Conservation (phyloP, 495 filamentous ascomycete genomes). For the Polyplosphaeria fusca region DNA sequence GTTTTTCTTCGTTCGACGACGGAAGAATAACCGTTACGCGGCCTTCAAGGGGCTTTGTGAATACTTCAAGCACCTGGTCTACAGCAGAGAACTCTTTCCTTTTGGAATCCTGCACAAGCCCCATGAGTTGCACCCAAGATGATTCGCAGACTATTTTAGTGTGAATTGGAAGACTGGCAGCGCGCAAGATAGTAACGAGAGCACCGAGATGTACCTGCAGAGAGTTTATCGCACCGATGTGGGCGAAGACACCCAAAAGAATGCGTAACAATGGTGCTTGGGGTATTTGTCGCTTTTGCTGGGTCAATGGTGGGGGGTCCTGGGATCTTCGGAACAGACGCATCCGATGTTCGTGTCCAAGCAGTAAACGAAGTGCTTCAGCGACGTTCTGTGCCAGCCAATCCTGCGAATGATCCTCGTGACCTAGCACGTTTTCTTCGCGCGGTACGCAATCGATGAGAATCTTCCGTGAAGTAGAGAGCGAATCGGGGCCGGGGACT, state of each 20-base stretch:
- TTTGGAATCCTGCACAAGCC: not conserved
- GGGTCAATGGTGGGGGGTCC: slow-evolving; percentile 56
- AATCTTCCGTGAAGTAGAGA: slow-evolving; percentile 47
- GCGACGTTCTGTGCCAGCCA: slow-evolving; percentile 54
- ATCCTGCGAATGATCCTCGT: slow-evolving; percentile 18
- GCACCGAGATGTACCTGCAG: slow-evolving; percentile 43
- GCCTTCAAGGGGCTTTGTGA: slow-evolving; percentile 36
- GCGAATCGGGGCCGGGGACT: not conserved
- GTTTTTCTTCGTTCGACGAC: slow-evolving; percentile 28
- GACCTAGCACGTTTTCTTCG: slow-evolving; percentile 41
- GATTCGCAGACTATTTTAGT: slow-evolving; percentile 10
- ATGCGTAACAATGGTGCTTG: slow-evolving; percentile 64
- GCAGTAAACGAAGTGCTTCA: slow-evolving; percentile 62
- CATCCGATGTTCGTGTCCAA: slow-evolving; percentile 68
- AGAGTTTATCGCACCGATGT: slow-evolving; percentile 49
- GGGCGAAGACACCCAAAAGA: slow-evolving; percentile 61
- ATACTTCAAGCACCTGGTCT: slow-evolving; percentile 17
- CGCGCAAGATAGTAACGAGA: slow-evolving; percentile 42
- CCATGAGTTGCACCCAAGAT: slow-evolving; percentile 9
- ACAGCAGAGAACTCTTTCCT: slow-evolving; percentile 11
- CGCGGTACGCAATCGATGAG: slow-evolving; percentile 64
- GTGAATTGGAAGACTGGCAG: slow-evolving; percentile 42
- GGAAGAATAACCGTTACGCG: slow-evolving; percentile 29
- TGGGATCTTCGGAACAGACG: slow-evolving; percentile 62
- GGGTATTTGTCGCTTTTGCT: slow-evolving; percentile 40